Evolutionary conservation across 345 rosid genomes (phyloP).

Genomic region (Brassica juncea): DNA sequence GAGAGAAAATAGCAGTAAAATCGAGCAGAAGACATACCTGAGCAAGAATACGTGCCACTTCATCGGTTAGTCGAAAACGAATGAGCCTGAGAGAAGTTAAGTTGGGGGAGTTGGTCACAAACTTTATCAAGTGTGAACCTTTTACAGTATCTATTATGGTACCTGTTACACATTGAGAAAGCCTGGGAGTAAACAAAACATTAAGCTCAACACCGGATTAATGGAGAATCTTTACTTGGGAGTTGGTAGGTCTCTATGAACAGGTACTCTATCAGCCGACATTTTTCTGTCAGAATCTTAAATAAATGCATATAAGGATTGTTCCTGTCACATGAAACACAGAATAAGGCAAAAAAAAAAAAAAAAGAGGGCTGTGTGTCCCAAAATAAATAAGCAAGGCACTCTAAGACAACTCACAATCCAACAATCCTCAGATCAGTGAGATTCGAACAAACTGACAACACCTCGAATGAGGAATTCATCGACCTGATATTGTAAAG

Average conservation of each 20-base stretch:
- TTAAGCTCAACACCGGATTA: constrained; percentile 12
- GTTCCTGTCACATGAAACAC: constrained; percentile 1
- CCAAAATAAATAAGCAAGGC: neutral
- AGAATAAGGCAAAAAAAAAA: no score
- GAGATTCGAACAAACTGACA: constrained; percentile 63
- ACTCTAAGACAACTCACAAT: constrained; percentile 57
- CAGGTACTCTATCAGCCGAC: constrained; percentile 41
- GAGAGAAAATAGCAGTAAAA: neutral
- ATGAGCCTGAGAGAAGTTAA: constrained; percentile 75
- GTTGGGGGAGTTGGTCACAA: constrained; percentile 70
- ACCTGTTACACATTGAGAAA: constrained; percentile 9
- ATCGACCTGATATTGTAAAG: constrained; percentile 69
- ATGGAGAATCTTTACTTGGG: constrained; percentile 48
- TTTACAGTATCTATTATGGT: neutral
- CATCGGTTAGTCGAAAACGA: constrained; percentile 76
- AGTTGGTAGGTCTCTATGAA: constrained; percentile 58
- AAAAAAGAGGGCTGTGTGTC: no score
- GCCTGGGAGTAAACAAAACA: neutral
- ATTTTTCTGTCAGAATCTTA: constrained; percentile 57
- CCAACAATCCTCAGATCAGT: constrained; percentile 79
- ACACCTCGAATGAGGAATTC: constrained; percentile 58
- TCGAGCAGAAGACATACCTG: constrained; percentile 49
- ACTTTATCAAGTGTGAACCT: constrained; percentile 49
- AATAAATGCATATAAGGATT: constrained; percentile 57
- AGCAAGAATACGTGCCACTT: constrained; percentile 61